Conservation (phyloP, 495 filamentous ascomycete species). For the Neurospora sp. region DNA sequence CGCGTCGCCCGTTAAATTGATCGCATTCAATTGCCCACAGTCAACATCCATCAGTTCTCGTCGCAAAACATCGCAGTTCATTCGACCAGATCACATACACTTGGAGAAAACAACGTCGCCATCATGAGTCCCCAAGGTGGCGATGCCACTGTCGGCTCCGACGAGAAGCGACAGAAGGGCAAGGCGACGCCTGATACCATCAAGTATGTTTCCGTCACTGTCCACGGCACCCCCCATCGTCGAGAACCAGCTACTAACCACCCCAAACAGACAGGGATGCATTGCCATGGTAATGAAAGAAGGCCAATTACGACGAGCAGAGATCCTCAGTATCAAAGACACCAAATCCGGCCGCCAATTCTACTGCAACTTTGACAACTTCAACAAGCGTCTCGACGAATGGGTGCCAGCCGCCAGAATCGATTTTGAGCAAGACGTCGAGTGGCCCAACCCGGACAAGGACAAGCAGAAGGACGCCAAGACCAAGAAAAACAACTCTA, state of each 20-base stretch:
- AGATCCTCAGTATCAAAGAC: slow-evolving; percentile 81
- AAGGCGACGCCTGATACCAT: slow-evolving; percentile 71
- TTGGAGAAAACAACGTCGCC: not conserved
- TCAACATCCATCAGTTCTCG: not conserved
- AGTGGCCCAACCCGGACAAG: slow-evolving; percentile 49
- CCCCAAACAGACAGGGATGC: slow-evolving; percentile 32
- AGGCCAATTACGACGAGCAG: slow-evolving; percentile 77
- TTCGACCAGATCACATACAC: not conserved
- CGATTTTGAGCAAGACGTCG: slow-evolving; percentile 56
- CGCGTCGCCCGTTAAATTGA: not conserved
- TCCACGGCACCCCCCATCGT: slow-evolving; percentile 1
- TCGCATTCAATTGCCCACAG: not conserved
- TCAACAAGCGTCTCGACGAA: slow-evolving; percentile 98
- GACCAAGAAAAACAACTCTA: slow-evolving; percentile 30
- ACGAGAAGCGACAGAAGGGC: slow-evolving; percentile 54
- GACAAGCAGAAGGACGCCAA: slow-evolving; percentile 45
- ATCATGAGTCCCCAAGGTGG: slow-evolving; percentile 35
- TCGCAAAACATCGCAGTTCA: not conserved
- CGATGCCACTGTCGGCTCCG: slow-evolving; percentile 35
- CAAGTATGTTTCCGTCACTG: slow-evolving; percentile 39
- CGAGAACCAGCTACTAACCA: not conserved
- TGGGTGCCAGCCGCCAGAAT: slow-evolving; percentile 78
- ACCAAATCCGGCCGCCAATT: slow-evolving; percentile 76
- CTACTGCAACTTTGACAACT: slow-evolving; percentile 97
- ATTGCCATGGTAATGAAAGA: slow-evolving; percentile 48